These are phyloP conservation scores for Hyphopichia khmerensis DNA, from an alignment of 1,139 yeast genomes.

Conservation along the genomic window DNA sequence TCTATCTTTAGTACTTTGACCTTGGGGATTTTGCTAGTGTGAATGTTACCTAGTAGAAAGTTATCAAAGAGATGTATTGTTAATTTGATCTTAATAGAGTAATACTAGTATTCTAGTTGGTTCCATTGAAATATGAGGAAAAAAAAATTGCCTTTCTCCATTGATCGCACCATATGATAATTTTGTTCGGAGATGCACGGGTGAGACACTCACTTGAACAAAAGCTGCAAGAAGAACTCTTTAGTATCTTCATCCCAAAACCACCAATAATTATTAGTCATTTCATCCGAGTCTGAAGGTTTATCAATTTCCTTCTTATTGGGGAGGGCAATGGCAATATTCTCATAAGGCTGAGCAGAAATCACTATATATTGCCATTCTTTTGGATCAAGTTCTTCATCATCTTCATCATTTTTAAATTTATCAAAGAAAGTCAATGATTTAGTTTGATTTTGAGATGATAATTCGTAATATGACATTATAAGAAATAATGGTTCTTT, in stretches of 20 bases:
- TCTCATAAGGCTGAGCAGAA: conserved; percentile 84
- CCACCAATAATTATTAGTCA: conserved; percentile 59
- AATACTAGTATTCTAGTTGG: neutral
- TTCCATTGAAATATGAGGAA: neutral
- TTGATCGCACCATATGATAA: too few species aligned
- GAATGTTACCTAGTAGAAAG: too few species aligned
- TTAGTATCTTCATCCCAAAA: conserved; percentile 68
- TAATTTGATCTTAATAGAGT: too few species aligned
- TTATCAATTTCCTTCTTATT: conserved; percentile 52
- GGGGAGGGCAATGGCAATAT: conserved; percentile 69
- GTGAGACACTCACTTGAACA: conserved; percentile 25
- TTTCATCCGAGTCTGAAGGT: conserved; percentile 28
- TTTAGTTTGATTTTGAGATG: conserved; percentile 37
- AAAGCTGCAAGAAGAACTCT: conserved; percentile 67
- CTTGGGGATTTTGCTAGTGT: too few species aligned
- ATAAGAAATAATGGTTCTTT: conserved; percentile 64
- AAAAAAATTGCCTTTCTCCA: neutral
- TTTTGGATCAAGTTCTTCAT: conserved; percentile 29
- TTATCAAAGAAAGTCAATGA: conserved; percentile 19
- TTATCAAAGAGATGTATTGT: too few species aligned
- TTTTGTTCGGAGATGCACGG: too few species aligned
- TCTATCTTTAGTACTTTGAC: too few species aligned
- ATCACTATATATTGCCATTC: conserved; percentile 66
- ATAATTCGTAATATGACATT: conserved; percentile 74
- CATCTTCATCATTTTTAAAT: conserved; percentile 8